Base-by-base conservation (phyloP, 345 rosid genomes). In the Camelina hispida region DNA sequence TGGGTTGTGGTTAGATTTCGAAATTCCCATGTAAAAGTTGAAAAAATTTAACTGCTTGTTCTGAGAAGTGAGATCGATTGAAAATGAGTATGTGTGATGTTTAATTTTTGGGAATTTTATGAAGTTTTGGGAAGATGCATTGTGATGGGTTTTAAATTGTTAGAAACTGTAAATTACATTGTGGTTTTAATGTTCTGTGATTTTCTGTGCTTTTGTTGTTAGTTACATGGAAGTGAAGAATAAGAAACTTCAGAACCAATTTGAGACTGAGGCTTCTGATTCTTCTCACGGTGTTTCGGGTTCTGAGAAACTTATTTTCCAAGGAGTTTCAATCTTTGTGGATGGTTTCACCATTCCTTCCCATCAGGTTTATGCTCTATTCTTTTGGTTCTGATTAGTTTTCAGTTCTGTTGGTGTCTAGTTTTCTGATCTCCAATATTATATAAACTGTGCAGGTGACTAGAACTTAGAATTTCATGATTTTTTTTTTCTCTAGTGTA, bases 321-420 rank as follows among this genome's bases (percentile, higher is more conserved):
- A 83, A n/a, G 97, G 96, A 10, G 91, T 91, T 62, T 84, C 95
- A n/a, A 91, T 90, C 50, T 94, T 91, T 78, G 94, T 91, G 47
- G 98, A 94, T 79, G 97, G 98, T 53, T 88, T 94, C 75, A 94
- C 96, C 0, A 32, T 82, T 83, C 98, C 98, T 76, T 88, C 98
- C 2, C 87, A 85, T 82, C 97, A 91, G 97, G 98, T 91, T 57
- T 48, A n/a, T 12, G 16, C 8, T 72, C 54, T 38, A 51, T 66
- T 44, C 6, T n/a, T 60, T 13, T 18, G 38, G 12, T 16, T 48
- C 11, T 52, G 6, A 10, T 30, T 37, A 2, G n/a, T 43, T 58
- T 18, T 60, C 10, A 5, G 2, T 54, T 20, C 46, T 25, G 28
- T 52, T 7, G 18, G 25, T 11, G 9, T 46, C 4, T 28, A 28